A percentile compares a stretch with the other conserved stretches of the same genome.
Conservation (phyloP, 1,284 basidiomycete species). For the Rhodotorula glutinis region DNA sequence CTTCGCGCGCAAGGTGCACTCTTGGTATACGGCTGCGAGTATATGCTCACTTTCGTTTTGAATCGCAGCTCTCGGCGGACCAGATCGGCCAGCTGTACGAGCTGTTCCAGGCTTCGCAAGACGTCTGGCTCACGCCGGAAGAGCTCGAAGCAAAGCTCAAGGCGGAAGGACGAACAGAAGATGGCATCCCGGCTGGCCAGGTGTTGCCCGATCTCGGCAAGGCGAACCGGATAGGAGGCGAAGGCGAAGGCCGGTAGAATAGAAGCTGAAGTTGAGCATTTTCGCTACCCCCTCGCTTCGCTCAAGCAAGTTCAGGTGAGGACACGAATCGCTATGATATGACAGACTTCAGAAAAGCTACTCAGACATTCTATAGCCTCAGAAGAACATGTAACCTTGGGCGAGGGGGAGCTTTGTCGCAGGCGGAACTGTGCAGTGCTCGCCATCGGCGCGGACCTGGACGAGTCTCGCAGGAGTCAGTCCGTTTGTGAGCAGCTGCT, state of each 20-base stretch:
- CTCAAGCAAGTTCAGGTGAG: neutral
- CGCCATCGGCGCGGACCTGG: slow-evolving; percentile 78
- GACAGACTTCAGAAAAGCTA: neutral
- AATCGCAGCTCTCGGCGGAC: slow-evolving; percentile 73
- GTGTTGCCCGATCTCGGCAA: slow-evolving; percentile 22
- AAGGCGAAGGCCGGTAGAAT: neutral
- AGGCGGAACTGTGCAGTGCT: slow-evolving; percentile 68
- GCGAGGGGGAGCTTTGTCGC: slow-evolving; percentile 69
- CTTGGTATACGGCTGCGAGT: too few species aligned
- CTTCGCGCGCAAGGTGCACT: neutral
- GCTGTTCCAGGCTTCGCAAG: slow-evolving; percentile 82
- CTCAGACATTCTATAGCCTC: neutral
- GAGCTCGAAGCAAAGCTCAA: slow-evolving; percentile 13
- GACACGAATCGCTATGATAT: neutral
- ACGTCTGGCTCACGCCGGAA: slow-evolving; percentile 43
- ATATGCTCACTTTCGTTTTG: neutral
- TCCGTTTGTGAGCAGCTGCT: too few species aligned
- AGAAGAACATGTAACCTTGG: slow-evolving; percentile 41
- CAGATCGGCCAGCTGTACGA: slow-evolving; percentile 88
- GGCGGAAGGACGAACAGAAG: slow-evolving; percentile 1
- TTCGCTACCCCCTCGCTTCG: too few species aligned
- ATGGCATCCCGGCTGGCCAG: slow-evolving; percentile 25
- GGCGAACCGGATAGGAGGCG: slow-evolving; percentile 9
- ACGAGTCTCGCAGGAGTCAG: too few species aligned
- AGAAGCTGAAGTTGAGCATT: neutral